Base-by-base conservation (phyloP, 1,139 yeast species). In the Suhomyces yuchorum region DNA sequence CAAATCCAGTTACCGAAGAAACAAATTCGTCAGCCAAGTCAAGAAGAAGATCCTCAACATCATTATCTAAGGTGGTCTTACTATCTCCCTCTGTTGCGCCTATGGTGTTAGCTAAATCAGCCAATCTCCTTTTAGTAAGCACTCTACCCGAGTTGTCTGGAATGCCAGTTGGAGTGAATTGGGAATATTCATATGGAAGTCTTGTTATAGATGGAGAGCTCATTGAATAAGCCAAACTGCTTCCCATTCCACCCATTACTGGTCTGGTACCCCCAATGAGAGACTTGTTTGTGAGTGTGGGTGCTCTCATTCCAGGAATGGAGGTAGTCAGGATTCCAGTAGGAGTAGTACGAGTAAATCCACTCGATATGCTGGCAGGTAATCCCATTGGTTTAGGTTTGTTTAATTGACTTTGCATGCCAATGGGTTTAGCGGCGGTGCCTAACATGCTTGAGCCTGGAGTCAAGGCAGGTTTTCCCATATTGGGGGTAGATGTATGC, bases 1-100 rank as follows among this genome's bases (percentile, higher is more conserved):
- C 96, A 72, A 93, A 93, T 2, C 90, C 79, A 0, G 97, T 90
- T 1, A 95, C 96, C 42, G 89, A 85, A 8, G 88, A 80, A 8
- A 93, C 96, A 64, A 93, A 93, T 62, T 95, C 99, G 63, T 95
- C 99, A 0, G 99, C 98, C 48, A 93, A 73, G 64, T 95, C 99
- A 42, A 95, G 73, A 42, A 93, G 70, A 39, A 92, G 70, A 56
- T 92, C 97, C 65, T 93, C 98, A 14, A 91, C 98, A 64, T 93
- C 98, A 34, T 96, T 97, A 63, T 92, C 98, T 48, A 93, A 85
- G 6, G 82, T 81, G 3, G 96, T 87, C 57, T 89, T 93, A n/a
- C 93, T 89, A 58, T 89, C 95, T 22, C 93, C 92, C 65, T 87
- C 91, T 60, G 87, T 91, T 2, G 86, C 81, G 7, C 92, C 91